A percentile compares a stretch with the other conserved stretches of the same genome.
These are phyloP conservation scores for Geoglossum cookeanum DNA, from an alignment of 2,329 filamentous ascomycete species.

Conservation along the genomic window DNA sequence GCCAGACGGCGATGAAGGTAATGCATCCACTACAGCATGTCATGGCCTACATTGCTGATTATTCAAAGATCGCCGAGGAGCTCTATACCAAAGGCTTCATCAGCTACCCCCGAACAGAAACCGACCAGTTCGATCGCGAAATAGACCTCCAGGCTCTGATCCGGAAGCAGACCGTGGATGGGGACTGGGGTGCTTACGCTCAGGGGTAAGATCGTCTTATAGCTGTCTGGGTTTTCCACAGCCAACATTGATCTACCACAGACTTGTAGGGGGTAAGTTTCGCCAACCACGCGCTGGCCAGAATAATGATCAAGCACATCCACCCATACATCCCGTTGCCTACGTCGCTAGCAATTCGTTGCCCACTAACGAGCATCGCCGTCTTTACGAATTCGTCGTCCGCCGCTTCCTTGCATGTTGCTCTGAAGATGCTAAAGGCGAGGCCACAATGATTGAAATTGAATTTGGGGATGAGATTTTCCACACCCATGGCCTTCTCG, in stretches of 20 bases:
- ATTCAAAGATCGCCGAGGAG: slow-evolving; percentile 43
- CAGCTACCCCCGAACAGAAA: slow-evolving; percentile 93
- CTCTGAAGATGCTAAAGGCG: slow-evolving; percentile 78
- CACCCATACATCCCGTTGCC: slow-evolving; percentile 90
- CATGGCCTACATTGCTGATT: slow-evolving; percentile 2
- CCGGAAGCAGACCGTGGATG: slow-evolving; percentile 63
- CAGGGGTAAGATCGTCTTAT: slow-evolving; percentile 27
- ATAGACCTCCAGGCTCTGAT: slow-evolving; percentile 70
- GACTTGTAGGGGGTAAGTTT: slow-evolving; percentile 56
- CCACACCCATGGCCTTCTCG: slow-evolving; percentile 62
- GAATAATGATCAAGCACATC: slow-evolving; percentile 92
- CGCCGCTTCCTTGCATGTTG: slow-evolving; percentile 90
- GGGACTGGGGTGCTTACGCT: slow-evolving; percentile 64
- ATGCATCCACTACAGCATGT: background rate
- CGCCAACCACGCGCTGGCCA: slow-evolving; percentile 62
- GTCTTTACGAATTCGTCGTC: slow-evolving; percentile 81
- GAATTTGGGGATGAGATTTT: slow-evolving; percentile 71
- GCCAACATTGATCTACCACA: slow-evolving; percentile 9
- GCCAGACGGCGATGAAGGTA: slow-evolving; percentile 72
- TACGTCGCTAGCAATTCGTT: slow-evolving; percentile 47
- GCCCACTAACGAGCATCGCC: slow-evolving; percentile 45
- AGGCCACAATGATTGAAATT: slow-evolving; percentile 69
- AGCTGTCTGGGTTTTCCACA: background rate
- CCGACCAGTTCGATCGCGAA: slow-evolving; percentile 78
- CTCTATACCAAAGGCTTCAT: slow-evolving; percentile 93